Evolutionary conservation across 2,329 filamentous ascomycete genomes (phyloP), one percentile per base, ranked within the genome.

Genomic region (Aspergillus pseudoviridinutans): DNA sequence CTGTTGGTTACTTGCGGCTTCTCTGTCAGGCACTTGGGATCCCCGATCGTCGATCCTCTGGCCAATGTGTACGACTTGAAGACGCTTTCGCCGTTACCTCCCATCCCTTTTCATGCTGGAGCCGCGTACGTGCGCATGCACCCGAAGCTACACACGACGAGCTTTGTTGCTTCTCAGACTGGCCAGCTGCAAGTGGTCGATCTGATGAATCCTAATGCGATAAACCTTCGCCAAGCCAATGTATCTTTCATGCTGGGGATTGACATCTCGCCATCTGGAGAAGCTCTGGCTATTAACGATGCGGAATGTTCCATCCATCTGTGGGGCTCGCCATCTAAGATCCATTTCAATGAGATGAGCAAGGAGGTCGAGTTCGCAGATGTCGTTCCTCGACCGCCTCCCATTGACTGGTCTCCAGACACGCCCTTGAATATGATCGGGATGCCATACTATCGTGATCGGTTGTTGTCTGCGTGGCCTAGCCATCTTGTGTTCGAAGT

Each of bases 91-190:
- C 91, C 92, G 24, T 85, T 97, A 70, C 89, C 91, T 4, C 94
- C 94, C 0, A 93, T 99, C 46, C 91, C 94, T 0, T 99, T 88
- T 58, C 93, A 94, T 57, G 89, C 92, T 2, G 92, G 94, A 9
- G 94, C 93, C 41, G 93, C 94, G 38, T 96, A 92, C 77, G 92
- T 97, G 46, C 87, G 94, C 58, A 94, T 99, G 89, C 94, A 99
- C 72, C 94, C 95, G 1, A 88, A 92, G 66, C 90, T 99, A 84
- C 88, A 92, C 22, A 97, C 94, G 0, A 97, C 95, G 0, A 93
- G 91, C 67, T 92, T 99, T 59, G 91, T 99, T 51, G 87, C 92
- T 28, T 96, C 93, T 2, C 91, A 95, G 68, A 89, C 86, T 47
- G 94, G 95, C 1, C 92, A 97, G 73, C 89, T 99, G 73, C 93